Evolutionary conservation across 2,329 filamentous ascomycete species (phyloP).

Genomic region (Colletotrichum tamarilloi): DNA sequence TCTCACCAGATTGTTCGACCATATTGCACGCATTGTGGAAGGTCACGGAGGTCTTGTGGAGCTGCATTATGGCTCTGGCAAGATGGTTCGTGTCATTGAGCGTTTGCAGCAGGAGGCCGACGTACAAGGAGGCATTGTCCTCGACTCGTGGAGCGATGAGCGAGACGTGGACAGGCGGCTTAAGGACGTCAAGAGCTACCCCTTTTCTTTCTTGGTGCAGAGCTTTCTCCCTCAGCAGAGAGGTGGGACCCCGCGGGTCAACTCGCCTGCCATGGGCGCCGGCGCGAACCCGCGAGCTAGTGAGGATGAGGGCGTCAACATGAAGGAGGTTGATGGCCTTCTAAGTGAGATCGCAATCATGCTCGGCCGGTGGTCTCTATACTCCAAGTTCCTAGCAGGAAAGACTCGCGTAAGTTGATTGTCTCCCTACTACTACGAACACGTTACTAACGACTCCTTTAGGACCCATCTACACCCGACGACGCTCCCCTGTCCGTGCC

Average conservation of each 20-base stretch:
- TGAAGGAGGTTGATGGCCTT: conserved; percentile 93
- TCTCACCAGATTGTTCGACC: conserved; percentile 92
- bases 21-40: conserved; percentile 96
- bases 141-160: conserved; percentile 96
- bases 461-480: conserved; percentile 64
- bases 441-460: conserved; percentile 41
- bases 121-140: conserved; percentile 92
- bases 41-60: conserved; percentile 91
- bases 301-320: conserved; percentile 94
- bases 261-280: conserved; percentile 77
- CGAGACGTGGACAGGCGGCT: conserved; percentile 84
- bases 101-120: conserved; percentile 94
- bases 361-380: conserved; percentile 93
- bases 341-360: conserved; percentile 91
- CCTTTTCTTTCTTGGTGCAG: conserved; percentile 96
- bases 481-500: conserved; percentile 74
- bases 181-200: conserved; percentile 97
- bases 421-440: not conserved
- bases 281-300: conserved; percentile 67
- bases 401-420: conserved; percentile 78
- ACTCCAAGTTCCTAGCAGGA: conserved; percentile 86
- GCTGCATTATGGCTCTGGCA: conserved; percentile 90
- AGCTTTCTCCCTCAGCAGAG: conserved; percentile 85
- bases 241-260: conserved; percentile 73
- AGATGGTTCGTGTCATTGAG: conserved; percentile 96